Conservation (phyloP, 2,329 filamentous ascomycete species). For the Diaporthe ampelina region DNA sequence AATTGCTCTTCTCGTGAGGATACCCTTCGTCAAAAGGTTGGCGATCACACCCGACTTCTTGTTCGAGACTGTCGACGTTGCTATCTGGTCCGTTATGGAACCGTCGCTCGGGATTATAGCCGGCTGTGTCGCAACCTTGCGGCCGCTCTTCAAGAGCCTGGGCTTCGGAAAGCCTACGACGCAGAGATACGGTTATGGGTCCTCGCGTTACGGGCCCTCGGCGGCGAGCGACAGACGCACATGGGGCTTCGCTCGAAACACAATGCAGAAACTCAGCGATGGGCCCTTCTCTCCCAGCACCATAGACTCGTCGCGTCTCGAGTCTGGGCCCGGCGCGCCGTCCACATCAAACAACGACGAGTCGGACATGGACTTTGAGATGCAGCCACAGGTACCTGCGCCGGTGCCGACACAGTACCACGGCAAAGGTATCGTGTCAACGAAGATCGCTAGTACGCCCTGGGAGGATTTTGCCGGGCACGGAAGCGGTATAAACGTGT, state of each 20-base stretch:
- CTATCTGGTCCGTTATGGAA: constrained; percentile 56
- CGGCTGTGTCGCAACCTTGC: constrained; percentile 49
- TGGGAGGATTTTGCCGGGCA: constrained; percentile 14
- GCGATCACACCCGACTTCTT: constrained; percentile 49
- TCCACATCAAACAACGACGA: constrained; percentile 14
- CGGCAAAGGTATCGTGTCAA: background rate
- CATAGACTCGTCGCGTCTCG: constrained; percentile 8
- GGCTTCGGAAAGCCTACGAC: constrained; percentile 17
- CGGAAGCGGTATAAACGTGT: constrained; percentile 1
- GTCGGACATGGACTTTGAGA: constrained; percentile 19
- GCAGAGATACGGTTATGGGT: constrained; percentile 24
- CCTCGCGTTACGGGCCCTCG: constrained; percentile 11
- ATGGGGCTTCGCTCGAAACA: background rate
- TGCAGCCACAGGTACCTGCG: background rate
- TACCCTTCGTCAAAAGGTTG: constrained; percentile 50
- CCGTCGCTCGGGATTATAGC: constrained; percentile 55
- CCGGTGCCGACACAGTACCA: background rate
- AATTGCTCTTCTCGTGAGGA: constrained; percentile 55
- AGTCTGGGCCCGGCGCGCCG: background rate
- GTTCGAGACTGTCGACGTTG: constrained; percentile 52
- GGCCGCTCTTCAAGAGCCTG: constrained; percentile 45
- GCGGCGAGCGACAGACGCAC: background rate
- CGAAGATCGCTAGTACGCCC: background rate
- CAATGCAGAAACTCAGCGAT: constrained; percentile 20
- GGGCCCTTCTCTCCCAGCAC: constrained; percentile 6